phyloP scores from a whole-genome alignment of 768 basidiomycete species.

The Russula compacta region DNA sequence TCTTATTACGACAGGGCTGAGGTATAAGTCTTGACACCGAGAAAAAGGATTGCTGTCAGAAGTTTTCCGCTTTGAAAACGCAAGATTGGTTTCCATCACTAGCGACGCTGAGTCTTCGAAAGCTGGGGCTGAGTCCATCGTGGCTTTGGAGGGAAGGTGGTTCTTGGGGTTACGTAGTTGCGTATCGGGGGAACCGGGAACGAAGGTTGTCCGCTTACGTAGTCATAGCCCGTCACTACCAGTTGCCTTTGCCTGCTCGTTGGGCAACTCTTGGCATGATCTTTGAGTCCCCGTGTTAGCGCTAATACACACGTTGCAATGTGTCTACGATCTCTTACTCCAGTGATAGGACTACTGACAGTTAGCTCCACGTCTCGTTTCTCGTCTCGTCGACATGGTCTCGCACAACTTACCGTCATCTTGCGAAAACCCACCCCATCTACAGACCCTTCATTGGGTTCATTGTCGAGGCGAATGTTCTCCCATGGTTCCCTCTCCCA shows the following conservation, averaged over 20 bases:
- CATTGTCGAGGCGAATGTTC: not conserved
- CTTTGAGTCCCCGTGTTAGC: not conserved
- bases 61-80: not conserved
- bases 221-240: no score
- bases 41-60: no score
- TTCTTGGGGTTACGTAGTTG: no score
- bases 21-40: not conserved
- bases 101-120: no score
- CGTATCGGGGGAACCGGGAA: no score
- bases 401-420: not conserved
- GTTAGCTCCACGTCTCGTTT: not conserved
- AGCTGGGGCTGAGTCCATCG: no score
- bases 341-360: not conserved
- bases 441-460: not conserved
- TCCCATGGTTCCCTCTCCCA: not conserved
- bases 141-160: no score
- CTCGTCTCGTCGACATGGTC: not conserved
- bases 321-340: not conserved
- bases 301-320: not conserved
- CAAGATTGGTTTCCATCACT: not conserved
- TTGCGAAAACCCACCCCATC: not conserved
- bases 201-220: no score
- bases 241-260: not conserved
- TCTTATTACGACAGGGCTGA: not conserved
- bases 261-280: not conserved